These are phyloP conservation scores for Wolfiporia cocos DNA, from an alignment of 1,284 basidiomycete species.

Conservation along the genomic window DNA sequence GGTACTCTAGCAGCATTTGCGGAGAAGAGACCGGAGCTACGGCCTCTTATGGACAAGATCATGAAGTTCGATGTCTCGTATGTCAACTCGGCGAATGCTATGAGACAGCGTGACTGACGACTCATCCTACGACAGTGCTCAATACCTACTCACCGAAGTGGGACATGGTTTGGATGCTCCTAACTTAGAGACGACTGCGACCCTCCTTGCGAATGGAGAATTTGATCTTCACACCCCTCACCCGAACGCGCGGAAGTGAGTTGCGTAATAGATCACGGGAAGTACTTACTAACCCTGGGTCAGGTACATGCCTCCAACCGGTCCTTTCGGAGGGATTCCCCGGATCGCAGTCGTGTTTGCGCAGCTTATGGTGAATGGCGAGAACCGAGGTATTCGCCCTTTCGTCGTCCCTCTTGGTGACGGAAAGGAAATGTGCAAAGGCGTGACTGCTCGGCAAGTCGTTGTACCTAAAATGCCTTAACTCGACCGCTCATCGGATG, in stretches of 20 bases:
- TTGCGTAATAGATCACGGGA: not conserved
- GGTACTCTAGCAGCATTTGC: conserved; percentile 29
- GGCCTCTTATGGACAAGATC: conserved; percentile 20
- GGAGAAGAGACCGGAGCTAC: conserved; percentile 20
- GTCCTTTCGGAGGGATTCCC: conserved; percentile 22
- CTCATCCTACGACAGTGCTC: conserved; percentile 17
- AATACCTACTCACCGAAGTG: conserved; percentile 31
- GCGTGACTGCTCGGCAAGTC: conserved; percentile 10
- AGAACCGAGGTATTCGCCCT: conserved; percentile 22
- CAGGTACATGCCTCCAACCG: conserved; percentile 36
- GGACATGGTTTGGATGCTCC: conserved; percentile 32
- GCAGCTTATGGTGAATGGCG: conserved; percentile 19
- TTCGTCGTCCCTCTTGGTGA: conserved; percentile 24
- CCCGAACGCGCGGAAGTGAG: conserved; percentile 17
- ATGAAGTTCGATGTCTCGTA: conserved; percentile 23
- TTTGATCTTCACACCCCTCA: conserved; percentile 29
- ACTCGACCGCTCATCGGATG: not conserved
- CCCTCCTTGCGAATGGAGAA: conserved; percentile 20
- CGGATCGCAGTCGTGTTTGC: conserved; percentile 28
- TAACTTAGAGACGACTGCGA: conserved; percentile 33
- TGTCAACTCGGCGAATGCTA: conserved; percentile 4
- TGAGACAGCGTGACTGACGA: not conserved
- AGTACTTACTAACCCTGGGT: not conserved
- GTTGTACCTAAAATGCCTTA: not conserved
- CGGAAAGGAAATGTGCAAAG: conserved; percentile 16